Base-by-base conservation (phyloP, 2,329 filamentous ascomycete genomes). In the Cercospora sojina region DNA sequence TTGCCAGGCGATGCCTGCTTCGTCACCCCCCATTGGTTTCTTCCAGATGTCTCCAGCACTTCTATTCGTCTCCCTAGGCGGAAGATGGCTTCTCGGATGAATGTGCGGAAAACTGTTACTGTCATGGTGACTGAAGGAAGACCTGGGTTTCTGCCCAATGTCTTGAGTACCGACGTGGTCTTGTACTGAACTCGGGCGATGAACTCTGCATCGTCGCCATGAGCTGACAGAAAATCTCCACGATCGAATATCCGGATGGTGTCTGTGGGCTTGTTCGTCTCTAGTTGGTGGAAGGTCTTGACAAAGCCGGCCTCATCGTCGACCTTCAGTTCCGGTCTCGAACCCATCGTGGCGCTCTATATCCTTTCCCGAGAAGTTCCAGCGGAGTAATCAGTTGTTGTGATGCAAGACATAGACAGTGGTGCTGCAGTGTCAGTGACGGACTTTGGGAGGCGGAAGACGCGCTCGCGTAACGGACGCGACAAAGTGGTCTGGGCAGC, bases 271-370 rank as follows among this genome's bases (percentile, higher is more conserved):
- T 88, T 87, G 62, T 88, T 87, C 13, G 83, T 75, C 5, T 92
- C 88, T 2, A 99, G 85, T n/a, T 89, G 90, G 74, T 94, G 94
- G 84, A 96, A 99, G 82, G 93, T 96, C 73, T 90, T 92, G 81
- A 98, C 97, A 84, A 99, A 99, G 72, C 94, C 93, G 76, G 90
- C 89, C 83, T 99, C 95, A 77, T 99, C 95, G 76, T 99, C 96
- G 77, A 98, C 92, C 76, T 85, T 86, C 69, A 87, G 79, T 72
- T 87, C 85, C 12, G 85, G 85, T 69, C 85, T 78, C 41, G 84
- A 86, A 62, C 80, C 81, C 85, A 87, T 87, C 13, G 64, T 59
- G 59, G 29, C 59, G 20, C 49, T 12, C 13, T 10, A 20, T 25
- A n/a, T 16, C n/a, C 6, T 29, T 49, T 1, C 8, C 20, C 12